Base-by-base conservation (phyloP, 345 rosid species). In the Triadica sebifera region DNA sequence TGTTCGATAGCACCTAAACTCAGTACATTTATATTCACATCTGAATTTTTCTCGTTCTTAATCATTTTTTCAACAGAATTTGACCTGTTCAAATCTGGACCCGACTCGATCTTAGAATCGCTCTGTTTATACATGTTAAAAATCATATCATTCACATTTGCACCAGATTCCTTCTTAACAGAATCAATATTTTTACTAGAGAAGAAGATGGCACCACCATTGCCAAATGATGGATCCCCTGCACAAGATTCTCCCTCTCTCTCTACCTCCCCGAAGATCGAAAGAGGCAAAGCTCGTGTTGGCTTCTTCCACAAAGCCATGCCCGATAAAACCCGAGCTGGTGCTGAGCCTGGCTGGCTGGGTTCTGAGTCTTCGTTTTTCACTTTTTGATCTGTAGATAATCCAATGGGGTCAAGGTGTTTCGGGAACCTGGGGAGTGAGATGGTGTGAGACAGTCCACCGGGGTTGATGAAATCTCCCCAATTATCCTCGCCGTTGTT, bases 241-340 rank as follows among this genome's bases (percentile, higher is more conserved):
- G 66, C 81, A 47, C 75, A 81, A 13, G 91, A 77, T 79, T 63
- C 73, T n/a, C 61, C 82, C n/a, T 73, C 84, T 34, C 78, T 78
- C 41, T 83, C 89, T 24, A 68, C 67, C 63, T 86, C 91, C 66
- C 98, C 97, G 74, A 94, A 94, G 9, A 92, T 80, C 51, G 97
- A 92, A n/a, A 94, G 81, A 70, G 97, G 97, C 77, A 94, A 79
- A 39, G 93, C 93, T 74, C 97, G 93, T 37, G 72, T 70, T 10
- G 85, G 84, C 78, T 76, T 89, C 65, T 38, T 66, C 89, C 89
- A 81, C 74, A 20, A 78, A 74, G 34, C 75, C 69, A 64, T 51
- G 73, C 58, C 81, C 11, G 88, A 77, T 3, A 75, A 79, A 65
- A 69, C 77, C 62, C 78, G 76, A 69, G 74, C 71, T n/a, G 84